These are phyloP conservation scores for Cupressus sempervirens DNA, from an alignment of 75 land plant genomes.

Conservation along the genomic window DNA sequence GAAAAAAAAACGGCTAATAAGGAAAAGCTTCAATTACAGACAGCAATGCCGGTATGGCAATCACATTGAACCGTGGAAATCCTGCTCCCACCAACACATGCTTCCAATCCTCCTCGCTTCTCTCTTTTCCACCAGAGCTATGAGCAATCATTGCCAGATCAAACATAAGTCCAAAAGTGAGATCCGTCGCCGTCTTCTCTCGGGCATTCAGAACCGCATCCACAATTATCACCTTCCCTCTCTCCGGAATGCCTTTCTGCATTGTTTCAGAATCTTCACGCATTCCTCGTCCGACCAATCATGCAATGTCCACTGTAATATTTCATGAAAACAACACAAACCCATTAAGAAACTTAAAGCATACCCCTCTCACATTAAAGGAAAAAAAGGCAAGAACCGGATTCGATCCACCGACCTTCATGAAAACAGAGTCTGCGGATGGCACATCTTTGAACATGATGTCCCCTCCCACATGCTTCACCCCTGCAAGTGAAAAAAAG, in stretches of 20 bases:
- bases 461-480: slow-evolving; percentile 24
- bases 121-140: not conserved
- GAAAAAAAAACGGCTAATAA: too few species aligned
- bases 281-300: too few species aligned
- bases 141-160: slow-evolving; percentile 37
- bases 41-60: too few species aligned
- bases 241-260: too few species aligned
- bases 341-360: too few species aligned
- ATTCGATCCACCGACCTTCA: slow-evolving; percentile 16
- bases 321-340: not conserved
- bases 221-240: too few species aligned
- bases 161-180: not conserved
- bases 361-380: too few species aligned
- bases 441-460: slow-evolving; percentile 37
- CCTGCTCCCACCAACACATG: slow-evolving; percentile 28
- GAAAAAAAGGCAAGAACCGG: not conserved
- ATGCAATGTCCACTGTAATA: slow-evolving; percentile 8
- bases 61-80: slow-evolving; percentile 14
- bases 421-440: slow-evolving; percentile 19
- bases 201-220: too few species aligned
- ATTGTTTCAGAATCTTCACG: too few species aligned
- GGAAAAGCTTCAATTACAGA: too few species aligned
- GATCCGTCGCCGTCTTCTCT: not conserved
- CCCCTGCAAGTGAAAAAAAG: too few species aligned
- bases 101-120: slow-evolving; percentile 23